Percentiles rank a stretch among this genome's conserved stretches.
phyloP scores from a whole-genome alignment of 2,329 filamentous ascomycete genomes.

The Stagonosporopsis rhizophila region DNA sequence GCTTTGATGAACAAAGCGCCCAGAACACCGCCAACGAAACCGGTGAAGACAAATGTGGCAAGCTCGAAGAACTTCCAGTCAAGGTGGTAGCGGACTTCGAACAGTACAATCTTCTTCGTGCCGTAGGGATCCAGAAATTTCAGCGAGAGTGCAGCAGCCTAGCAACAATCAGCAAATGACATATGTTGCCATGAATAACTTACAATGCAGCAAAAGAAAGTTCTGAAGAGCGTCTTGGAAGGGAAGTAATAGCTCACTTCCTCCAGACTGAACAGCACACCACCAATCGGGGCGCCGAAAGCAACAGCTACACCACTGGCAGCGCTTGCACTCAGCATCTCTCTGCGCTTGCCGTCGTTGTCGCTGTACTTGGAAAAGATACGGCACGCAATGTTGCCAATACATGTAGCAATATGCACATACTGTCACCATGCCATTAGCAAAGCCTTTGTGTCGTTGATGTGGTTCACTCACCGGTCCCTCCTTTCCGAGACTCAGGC shows the following conservation, averaged over 20 bases:
- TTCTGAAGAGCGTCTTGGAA: constrained; percentile 94
- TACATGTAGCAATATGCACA: constrained; percentile 95
- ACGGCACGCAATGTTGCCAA: constrained; percentile 93
- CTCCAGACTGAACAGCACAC: constrained; percentile 90
- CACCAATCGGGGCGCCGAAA: constrained; percentile 88
- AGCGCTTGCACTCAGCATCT: constrained; percentile 90
- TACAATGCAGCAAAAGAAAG: constrained; percentile 97
- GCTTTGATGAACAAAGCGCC: constrained; percentile 98
- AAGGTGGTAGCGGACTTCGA: constrained; percentile 86
- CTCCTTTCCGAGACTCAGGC: constrained; percentile 92
- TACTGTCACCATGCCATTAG: constrained; percentile 58
- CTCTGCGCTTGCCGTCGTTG: constrained; percentile 93
- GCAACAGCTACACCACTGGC: constrained; percentile 93
- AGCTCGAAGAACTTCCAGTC: constrained; percentile 98
- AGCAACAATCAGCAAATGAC: not conserved
- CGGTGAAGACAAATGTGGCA: constrained; percentile 81
- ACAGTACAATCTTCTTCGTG: constrained; percentile 94
- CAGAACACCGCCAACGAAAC: constrained; percentile 80
- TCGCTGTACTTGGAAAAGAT: constrained; percentile 92
- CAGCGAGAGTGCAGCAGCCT: constrained; percentile 80
- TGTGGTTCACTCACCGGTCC: constrained; percentile 5
- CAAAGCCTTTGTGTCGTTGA: too few species aligned
- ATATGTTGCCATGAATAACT: constrained; percentile 26
- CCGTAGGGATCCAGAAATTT: constrained; percentile 97
- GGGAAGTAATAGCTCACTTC: constrained; percentile 98